phyloP scores from a whole-genome alignment of 805 yeast genomes.

The Yamadazyma laniorum region DNA sequence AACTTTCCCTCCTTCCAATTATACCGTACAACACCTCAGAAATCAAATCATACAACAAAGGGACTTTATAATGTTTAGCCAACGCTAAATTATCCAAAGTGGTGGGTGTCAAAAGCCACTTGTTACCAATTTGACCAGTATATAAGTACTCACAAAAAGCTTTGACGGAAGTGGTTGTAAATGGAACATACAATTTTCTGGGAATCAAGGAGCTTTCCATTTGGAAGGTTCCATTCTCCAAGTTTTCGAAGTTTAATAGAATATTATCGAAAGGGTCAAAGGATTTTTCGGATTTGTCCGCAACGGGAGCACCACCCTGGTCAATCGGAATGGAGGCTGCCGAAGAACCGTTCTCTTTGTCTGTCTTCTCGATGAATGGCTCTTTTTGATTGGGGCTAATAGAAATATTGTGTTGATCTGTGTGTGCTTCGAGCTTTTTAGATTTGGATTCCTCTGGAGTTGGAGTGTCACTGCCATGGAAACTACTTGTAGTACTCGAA shows the following conservation, averaged over 20 bases:
- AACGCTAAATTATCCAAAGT: constrained; percentile 61
- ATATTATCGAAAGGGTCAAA: constrained; percentile 14
- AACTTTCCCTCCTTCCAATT: constrained; percentile 64
- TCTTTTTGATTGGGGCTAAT: not conserved
- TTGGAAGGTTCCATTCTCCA: constrained; percentile 27
- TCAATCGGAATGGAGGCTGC: not conserved
- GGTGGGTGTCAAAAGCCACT: constrained; percentile 70
- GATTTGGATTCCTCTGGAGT: not conserved
- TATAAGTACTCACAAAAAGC: constrained; percentile 72
- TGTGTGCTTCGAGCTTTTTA: not conserved
- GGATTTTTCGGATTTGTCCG: too few relatives aligned
- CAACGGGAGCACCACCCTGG: not conserved
- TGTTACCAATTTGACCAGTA: constrained; percentile 77
- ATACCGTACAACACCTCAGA: constrained; percentile 68
- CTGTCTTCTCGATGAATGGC: not conserved
- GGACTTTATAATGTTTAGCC: constrained; percentile 66
- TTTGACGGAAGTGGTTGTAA: constrained; percentile 55
- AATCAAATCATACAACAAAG: constrained; percentile 66
- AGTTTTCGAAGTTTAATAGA: constrained; percentile 30
- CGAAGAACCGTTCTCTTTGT: not conserved
- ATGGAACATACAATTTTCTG: constrained; percentile 67
- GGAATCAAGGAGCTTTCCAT: constrained; percentile 68
- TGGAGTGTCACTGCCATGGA: not conserved
- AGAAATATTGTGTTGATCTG: not conserved
- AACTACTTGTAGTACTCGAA: not conserved